These are phyloP conservation scores for Leccinum ochraceum DNA, from an alignment of 768 basidiomycete species.

Conservation along the genomic window DNA sequence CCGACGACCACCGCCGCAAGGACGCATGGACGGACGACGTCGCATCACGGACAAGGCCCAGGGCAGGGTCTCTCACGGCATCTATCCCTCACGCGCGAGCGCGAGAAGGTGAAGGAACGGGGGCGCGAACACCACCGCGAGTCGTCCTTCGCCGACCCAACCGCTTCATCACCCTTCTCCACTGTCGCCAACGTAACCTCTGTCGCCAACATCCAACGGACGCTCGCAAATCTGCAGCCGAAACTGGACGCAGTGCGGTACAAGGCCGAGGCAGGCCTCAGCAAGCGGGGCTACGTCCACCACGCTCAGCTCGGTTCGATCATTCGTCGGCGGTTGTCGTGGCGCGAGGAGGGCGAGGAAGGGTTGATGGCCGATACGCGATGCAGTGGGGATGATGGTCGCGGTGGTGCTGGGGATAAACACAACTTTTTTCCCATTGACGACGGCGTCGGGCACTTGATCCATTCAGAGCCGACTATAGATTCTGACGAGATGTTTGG, in stretches of 20 bases:
- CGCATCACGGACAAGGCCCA: conserved; percentile 12
- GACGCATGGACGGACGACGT: conserved; percentile 19
- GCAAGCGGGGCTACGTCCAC: conserved; percentile 56
- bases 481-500: conserved; percentile 8
- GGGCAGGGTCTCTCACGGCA: conserved; percentile 37
- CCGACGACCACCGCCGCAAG: conserved; percentile 10
- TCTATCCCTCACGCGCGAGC: conserved; percentile 37
- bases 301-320: conserved; percentile 30
- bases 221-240: conserved; percentile 45
- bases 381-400: conserved; percentile 16
- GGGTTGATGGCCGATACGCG: conserved; percentile 41
- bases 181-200: conserved; percentile 28
- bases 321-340: conserved; percentile 10
- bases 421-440: neutral
- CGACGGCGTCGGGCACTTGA: conserved; percentile 16
- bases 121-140: neutral
- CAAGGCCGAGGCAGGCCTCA: conserved; percentile 72
- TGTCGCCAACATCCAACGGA: conserved; percentile 45
- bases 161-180: neutral
- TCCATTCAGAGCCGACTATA: conserved; percentile 23
- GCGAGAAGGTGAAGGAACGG: conserved; percentile 7
- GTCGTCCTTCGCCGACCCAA: neutral
- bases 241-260: conserved; percentile 62
- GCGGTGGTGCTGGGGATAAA: neutral
- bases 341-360: conserved; percentile 38